Evolutionary conservation across 306 rosid species (phyloP).

Genomic region (Bauhinia variegata): DNA sequence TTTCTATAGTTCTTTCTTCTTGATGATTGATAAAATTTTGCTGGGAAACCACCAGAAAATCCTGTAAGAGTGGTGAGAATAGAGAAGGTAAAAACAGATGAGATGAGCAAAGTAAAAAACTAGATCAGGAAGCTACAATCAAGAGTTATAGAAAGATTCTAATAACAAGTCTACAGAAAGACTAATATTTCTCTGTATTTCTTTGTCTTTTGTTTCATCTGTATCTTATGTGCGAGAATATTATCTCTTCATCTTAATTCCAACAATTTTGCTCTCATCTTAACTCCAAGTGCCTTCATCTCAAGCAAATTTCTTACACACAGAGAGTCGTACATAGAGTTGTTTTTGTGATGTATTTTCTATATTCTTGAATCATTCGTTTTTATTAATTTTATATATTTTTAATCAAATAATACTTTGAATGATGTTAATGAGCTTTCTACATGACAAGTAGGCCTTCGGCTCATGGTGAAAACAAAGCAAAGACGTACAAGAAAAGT

Average conservation of each 20-base stretch:
- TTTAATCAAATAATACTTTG: conserved; percentile 28
- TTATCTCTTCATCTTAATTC: conserved; percentile 11
- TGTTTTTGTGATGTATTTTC: conserved; percentile 19
- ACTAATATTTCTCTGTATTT: conserved; percentile 1
- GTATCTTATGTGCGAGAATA: conserved; percentile 9
- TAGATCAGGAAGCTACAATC: background rate
- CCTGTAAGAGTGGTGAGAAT: background rate
- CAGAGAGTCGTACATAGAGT: background rate
- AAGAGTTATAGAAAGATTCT: background rate
- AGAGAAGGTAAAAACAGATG: background rate
- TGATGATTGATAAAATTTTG: too few relatives aligned
- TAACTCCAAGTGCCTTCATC: conserved; percentile 21
- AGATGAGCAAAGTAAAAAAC: background rate
- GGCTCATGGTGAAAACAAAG: conserved; percentile 69
- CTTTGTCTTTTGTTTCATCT: background rate
- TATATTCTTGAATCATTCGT: background rate
- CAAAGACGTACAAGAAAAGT: conserved; percentile 45
- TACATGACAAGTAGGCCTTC: conserved; percentile 44
- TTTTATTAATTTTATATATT: conserved; percentile 2
- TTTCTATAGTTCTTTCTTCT: background rate
- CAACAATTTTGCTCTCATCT: background rate
- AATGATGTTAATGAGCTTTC: conserved; percentile 25
- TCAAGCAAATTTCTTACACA: conserved; percentile 12
- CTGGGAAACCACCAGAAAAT: background rate
- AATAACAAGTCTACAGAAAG: background rate